Evolutionary conservation across 805 yeast species (phyloP), one percentile per base, ranked within the genome.

Genomic region (Ogataea trehalophila): DNA sequence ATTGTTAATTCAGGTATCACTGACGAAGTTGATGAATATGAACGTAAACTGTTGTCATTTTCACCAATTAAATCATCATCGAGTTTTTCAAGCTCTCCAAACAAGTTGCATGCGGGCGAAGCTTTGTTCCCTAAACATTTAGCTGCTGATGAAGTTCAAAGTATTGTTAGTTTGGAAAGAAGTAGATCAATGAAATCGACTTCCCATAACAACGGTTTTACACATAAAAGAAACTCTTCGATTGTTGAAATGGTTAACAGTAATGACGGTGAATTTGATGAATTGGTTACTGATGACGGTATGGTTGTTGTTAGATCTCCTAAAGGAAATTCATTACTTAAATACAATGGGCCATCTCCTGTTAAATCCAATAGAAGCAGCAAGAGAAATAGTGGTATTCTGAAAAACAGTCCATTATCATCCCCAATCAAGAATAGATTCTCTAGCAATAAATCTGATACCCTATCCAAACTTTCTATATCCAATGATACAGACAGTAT

Each of bases 51-150:
- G 15, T 20, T 33, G 7, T 40, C 39, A 16, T 37, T 41, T 6
- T 42, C 46, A 23, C 41, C 43, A 16, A 8, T 15, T 15, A 18
- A 16, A 5, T 36, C 44, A 1, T 54, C 41, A 2, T 8, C 37
- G 31, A 47, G 50, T 34, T 39, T 26, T 5, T 8, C 9, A 22
- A 23, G 33, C 4, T 23, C 41, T 15, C 54, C 63, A 29, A 48
- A 47, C 38, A 62, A 47, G 26, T 46, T 66, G 9, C 73, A 71
- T 49, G 63, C 68, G 5, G 82, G 83, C 23, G 83, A 85, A 47
- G 79, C 81, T 0, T 63, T 86, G 23, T 87, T 87, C 62, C 95
- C 95, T 0, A 85, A 82, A 59, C 76, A 80, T 2, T 68, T 87
- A 33, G 83, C 75, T 48, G 71, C 77, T 0, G 79, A 76, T 44